These are phyloP conservation scores for Neurospora sp. DNA, from an alignment of 2,329 filamentous ascomycete species.

Conservation along the genomic window DNA sequence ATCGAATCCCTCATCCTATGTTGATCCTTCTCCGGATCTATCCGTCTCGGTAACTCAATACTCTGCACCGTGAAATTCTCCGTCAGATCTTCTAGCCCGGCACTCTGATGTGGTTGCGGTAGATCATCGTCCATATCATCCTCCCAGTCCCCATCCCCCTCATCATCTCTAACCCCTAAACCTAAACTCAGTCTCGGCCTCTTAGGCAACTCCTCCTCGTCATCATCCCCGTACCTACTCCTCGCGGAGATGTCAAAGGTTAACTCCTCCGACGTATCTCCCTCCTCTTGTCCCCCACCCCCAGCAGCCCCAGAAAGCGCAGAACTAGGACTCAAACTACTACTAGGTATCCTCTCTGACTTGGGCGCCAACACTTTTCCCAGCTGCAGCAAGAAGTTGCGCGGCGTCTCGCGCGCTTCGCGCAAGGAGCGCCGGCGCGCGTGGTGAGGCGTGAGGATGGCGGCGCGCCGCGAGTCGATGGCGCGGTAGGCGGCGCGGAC, in stretches of 20 bases:
- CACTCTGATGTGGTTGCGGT: conserved; percentile 42
- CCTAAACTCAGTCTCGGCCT: conserved; percentile 16
- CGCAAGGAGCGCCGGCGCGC: conserved; percentile 45
- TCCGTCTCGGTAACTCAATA: conserved; percentile 48
- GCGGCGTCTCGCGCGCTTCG: conserved; percentile 45
- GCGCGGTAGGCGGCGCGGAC: conserved; percentile 49
- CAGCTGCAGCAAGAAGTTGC: conserved; percentile 43
- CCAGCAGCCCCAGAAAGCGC: conserved; percentile 1
- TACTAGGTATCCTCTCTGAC: conserved; percentile 33
- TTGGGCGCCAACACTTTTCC: conserved; percentile 42
- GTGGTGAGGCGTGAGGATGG: conserved; percentile 49
- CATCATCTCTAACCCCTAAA: background rate
- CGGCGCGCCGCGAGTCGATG: conserved; percentile 47
- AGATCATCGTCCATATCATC: conserved; percentile 41
- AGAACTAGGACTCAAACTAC: conserved; percentile 30
- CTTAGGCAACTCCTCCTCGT: conserved; percentile 17
- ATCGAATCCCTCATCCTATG: conserved; percentile 32
- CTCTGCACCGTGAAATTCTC: conserved; percentile 49
- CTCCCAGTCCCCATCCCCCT: conserved; percentile 27
- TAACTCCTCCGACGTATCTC: conserved; percentile 12
- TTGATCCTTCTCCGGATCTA: conserved; percentile 33
- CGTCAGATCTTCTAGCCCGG: conserved; percentile 38
- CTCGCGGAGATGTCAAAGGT: background rate
- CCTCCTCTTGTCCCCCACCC: conserved; percentile 6
- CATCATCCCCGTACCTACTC: conserved; percentile 8